phyloP scores from a whole-genome alignment of 148 eudicot species.

The Salicornia ramosissima region DNA sequence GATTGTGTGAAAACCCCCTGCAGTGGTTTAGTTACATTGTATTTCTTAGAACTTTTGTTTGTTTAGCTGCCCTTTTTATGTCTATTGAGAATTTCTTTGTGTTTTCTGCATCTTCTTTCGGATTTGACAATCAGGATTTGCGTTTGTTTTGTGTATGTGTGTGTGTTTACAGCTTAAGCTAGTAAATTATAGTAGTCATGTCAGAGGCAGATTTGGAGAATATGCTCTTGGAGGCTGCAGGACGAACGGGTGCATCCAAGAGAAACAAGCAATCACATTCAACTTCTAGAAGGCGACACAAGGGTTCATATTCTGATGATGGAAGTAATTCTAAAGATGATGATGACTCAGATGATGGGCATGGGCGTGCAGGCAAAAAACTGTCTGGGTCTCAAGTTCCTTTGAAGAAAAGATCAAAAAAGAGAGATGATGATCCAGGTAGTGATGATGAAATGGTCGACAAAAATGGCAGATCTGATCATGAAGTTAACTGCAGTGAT shows the following conservation, averaged over 20 bases:
- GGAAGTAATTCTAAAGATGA: constrained; percentile 74
- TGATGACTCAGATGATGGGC: constrained; percentile 60
- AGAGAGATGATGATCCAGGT: constrained; percentile 51
- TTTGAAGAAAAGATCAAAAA: constrained; percentile 70
- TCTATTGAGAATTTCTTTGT: no score
- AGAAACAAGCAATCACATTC: constrained; percentile 50
- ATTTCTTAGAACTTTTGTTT: no score
- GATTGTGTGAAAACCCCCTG: no score
- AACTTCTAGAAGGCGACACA: constrained; percentile 50
- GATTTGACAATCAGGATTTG: no score
- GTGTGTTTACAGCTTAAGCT: neutral
- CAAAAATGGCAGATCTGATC: constrained; percentile 33
- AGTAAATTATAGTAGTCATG: constrained; percentile 20
- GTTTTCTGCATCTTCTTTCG: no score
- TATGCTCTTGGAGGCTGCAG: constrained; percentile 89
- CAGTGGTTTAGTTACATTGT: no score
- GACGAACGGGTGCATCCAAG: constrained; percentile 54
- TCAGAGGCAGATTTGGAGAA: constrained; percentile 77
- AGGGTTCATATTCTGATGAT: constrained; percentile 62
- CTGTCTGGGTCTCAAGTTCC: constrained; percentile 71
- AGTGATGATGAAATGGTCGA: constrained; percentile 39
- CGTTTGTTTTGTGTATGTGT: neutral
- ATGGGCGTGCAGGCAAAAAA: constrained; percentile 48
- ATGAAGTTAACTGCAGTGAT: constrained; percentile 46
- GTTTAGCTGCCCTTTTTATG: no score